Percentiles rank a stretch among this genome's conserved stretches.
Evolutionary conservation across 106 monocot genomes (phyloP).

Genomic region (Triglochin maritima): DNA sequence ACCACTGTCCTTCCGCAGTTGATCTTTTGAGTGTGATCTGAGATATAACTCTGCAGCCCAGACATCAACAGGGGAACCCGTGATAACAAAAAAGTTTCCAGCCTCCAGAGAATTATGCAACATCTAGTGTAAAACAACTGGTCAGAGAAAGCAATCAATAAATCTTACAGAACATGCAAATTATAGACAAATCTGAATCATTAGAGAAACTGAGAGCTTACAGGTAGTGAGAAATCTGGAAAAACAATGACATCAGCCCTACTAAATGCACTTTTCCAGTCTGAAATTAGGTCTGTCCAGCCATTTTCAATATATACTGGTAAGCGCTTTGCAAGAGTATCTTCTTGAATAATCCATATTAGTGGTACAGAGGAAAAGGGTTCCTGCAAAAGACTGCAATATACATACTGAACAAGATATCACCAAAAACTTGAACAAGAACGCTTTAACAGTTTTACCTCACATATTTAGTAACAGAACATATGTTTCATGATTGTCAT

Average conservation of each 20-base stretch:
- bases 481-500: neutral
- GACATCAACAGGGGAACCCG: conserved; percentile 58
- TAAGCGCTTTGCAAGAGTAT: conserved; percentile 59
- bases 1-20: conserved; percentile 40
- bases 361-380: conserved; percentile 74
- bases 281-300: conserved; percentile 38
- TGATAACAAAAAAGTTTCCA: conserved; percentile 81
- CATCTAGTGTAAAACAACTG: conserved; percentile 43
- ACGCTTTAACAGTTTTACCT: neutral
- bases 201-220: conserved; percentile 14
- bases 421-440: neutral
- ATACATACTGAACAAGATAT: neutral
- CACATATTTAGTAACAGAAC: too few relatives aligned
- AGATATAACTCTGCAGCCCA: conserved; percentile 41
- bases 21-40: conserved; percentile 33
- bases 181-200: neutral
- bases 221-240: conserved; percentile 88
- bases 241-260: conserved; percentile 75
- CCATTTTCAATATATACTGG: conserved; percentile 33
- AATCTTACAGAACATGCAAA: neutral
- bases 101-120: conserved; percentile 58
- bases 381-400: conserved; percentile 70
- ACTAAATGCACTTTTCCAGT: conserved; percentile 68
- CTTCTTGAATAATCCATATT: conserved; percentile 93
- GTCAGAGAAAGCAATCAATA: neutral